A percentile compares a stretch with the other conserved stretches of the same genome.
phyloP scores from a whole-genome alignment of 1,139 yeast genomes.

The Ogataea hybrid region DNA sequence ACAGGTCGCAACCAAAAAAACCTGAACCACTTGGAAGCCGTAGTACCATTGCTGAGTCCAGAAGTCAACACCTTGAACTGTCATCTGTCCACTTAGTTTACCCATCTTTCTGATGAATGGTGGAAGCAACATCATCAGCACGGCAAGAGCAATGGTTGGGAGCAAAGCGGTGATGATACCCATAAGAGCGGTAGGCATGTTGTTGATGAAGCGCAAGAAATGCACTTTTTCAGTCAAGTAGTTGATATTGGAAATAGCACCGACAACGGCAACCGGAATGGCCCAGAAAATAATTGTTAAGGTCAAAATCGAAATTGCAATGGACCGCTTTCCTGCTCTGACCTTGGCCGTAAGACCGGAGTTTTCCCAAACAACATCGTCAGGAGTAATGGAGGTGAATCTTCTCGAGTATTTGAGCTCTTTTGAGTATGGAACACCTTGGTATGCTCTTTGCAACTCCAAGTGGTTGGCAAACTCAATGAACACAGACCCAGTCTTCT shows the following conservation, averaged over 20 bases:
- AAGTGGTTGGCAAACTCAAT: conserved; percentile 84
- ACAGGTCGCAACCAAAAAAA: conserved; percentile 65
- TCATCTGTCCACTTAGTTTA: conserved; percentile 60
- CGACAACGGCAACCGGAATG: conserved; percentile 93
- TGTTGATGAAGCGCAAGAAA: conserved; percentile 67
- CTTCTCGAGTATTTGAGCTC: conserved; percentile 43
- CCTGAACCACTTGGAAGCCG: conserved; percentile 68
- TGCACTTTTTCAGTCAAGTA: conserved; percentile 64
- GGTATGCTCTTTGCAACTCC: conserved; percentile 88
- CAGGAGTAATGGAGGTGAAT: conserved; percentile 60
- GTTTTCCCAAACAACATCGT: conserved; percentile 83
- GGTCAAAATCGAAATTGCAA: conserved; percentile 43
- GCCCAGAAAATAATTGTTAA: conserved; percentile 82
- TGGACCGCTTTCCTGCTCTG: conserved; percentile 41
- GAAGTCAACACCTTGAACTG: conserved; percentile 61
- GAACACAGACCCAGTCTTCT: conserved; percentile 71
- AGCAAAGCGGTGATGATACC: conserved; percentile 86
- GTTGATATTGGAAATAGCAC: conserved; percentile 83
- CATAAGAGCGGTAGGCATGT: conserved; percentile 61
- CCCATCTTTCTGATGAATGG: conserved; percentile 68
- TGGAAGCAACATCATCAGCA: conserved; percentile 81
- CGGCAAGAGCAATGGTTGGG: conserved; percentile 78
- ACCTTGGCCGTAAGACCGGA: conserved; percentile 42
- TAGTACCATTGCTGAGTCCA: conserved; percentile 77
- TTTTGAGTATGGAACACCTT: conserved; percentile 54